A percentile compares a stretch with the other conserved stretches of the same genome.
These are phyloP conservation scores for Melanogaster broomeanus DNA, from an alignment of 768 basidiomycete genomes.

Conservation along the genomic window DNA sequence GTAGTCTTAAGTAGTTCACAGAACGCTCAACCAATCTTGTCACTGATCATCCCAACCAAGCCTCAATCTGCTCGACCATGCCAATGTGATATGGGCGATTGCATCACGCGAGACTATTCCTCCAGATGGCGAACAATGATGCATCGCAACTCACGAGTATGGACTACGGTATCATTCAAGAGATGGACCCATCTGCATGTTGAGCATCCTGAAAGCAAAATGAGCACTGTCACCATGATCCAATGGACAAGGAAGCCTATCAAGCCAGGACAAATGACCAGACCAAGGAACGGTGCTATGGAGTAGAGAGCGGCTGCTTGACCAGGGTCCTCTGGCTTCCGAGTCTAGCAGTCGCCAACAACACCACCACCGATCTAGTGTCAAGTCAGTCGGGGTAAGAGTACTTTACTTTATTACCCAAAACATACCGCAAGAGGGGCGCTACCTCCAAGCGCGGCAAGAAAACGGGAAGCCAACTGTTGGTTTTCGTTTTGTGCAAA, in stretches of 20 bases:
- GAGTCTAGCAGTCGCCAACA: slow-evolving; percentile 64
- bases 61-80: too few species aligned
- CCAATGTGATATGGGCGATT: too few species aligned
- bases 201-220: slow-evolving; percentile 44
- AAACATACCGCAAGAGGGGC: slow-evolving; percentile 56
- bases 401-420: too few species aligned
- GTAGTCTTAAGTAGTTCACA: too few species aligned
- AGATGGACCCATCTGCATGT: too few species aligned
- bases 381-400: not conserved
- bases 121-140: too few species aligned
- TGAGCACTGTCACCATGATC: not conserved
- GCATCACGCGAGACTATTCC: too few species aligned
- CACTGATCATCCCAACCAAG: too few species aligned
- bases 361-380: slow-evolving; percentile 64
- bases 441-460: slow-evolving; percentile 72
- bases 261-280: slow-evolving; percentile 65
- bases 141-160: too few species aligned
- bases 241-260: slow-evolving; percentile 29
- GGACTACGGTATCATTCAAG: too few species aligned
- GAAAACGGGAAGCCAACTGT: slow-evolving; percentile 67
- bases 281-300: slow-evolving; percentile 64
- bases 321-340: slow-evolving; percentile 61
- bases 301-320: slow-evolving; percentile 65
- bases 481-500: slow-evolving; percentile 61
- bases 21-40: too few species aligned